Base-by-base conservation (phyloP, 2,329 filamentous ascomycete species). In the Daldinia sp. region DNA sequence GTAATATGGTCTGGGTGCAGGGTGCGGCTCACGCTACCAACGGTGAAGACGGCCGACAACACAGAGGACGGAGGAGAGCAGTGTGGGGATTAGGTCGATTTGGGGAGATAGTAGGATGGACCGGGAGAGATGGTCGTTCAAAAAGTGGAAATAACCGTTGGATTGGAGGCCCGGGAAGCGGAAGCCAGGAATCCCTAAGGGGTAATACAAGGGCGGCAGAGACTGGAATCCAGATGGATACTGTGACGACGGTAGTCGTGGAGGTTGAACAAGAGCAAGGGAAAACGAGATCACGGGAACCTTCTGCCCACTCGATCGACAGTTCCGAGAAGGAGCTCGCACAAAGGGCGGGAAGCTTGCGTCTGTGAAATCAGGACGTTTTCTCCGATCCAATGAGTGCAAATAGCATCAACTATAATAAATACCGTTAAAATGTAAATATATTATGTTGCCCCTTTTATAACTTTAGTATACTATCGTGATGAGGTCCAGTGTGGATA, bases 1-100 rank as follows among this genome's bases (percentile, higher is more conserved):
- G 73, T 7, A 75, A 75, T 32, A 74, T 73, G 55, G 55, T 73
- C 1, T 75, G 72, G 72, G 71, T 75, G 3, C 71, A 71, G 21
- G 72, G 73, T 9, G 72, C 66, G 27, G 48, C 59, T 10, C 32
- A 8, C 34, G 30, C 11, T 15, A 35, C 17, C 32, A 64, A 51
- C 37, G 41, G 15, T 9, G 34, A 55, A 17, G 34, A 47, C 13
- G 25, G 17, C 1, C 50, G 19, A 6, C 50, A 65, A n/a, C 45
- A 30, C 0, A 65, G 54, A n/a, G 59, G 63, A 23, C 58, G 63
- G n/a, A 30, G 45, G 15, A 48, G 15, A 8, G 45, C 25, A 48
- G 53, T 34, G 15, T 66, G 19, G 67, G 71, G 53, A 55, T 68
- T 51, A 52, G 68, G 47, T 48, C 68, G 27, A 10, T 41, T 58